Evolutionary conservation across 805 yeast genomes (phyloP).

Genomic region (Teunomyces aglyptinius): DNA sequence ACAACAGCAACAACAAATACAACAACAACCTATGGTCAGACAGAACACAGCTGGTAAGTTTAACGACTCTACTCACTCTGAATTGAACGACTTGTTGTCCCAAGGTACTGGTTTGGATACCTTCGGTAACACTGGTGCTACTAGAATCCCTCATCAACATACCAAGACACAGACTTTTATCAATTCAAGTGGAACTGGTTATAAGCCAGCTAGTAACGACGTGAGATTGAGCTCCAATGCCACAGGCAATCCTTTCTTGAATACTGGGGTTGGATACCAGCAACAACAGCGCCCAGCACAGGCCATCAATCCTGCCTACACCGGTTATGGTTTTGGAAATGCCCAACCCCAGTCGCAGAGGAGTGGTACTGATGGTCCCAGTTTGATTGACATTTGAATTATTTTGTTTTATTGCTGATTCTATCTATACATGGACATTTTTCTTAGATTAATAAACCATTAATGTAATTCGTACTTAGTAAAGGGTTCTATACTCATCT

Average conservation of each 20-base stretch:
- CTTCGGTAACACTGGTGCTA: conserved; percentile 81
- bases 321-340: conserved; percentile 95
- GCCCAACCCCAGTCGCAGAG: conserved; percentile 41
- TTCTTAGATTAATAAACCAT: background rate
- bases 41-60: conserved; percentile 33
- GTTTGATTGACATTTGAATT: conserved; percentile 44
- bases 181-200: conserved; percentile 87
- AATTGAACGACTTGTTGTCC: conserved; percentile 74
- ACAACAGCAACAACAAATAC: conserved; percentile 30
- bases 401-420: background rate
- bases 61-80: conserved; percentile 50
- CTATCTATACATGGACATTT: background rate
- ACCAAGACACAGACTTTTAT: conserved; percentile 78
- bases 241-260: conserved; percentile 60
- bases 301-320: conserved; percentile 73
- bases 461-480: conserved; percentile 15
- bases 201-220: conserved; percentile 45
- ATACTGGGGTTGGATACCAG: conserved; percentile 53
- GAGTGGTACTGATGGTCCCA: conserved; percentile 37
- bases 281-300: conserved; percentile 14
- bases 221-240: conserved; percentile 34
- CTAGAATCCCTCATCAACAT: conserved; percentile 89
- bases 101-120: conserved; percentile 92
- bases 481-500: conserved; percentile 32
- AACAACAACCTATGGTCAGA: conserved; percentile 16